Base-by-base conservation (phyloP, 2,329 filamentous ascomycete species). In the Arthrobotrys sinensis region DNA sequence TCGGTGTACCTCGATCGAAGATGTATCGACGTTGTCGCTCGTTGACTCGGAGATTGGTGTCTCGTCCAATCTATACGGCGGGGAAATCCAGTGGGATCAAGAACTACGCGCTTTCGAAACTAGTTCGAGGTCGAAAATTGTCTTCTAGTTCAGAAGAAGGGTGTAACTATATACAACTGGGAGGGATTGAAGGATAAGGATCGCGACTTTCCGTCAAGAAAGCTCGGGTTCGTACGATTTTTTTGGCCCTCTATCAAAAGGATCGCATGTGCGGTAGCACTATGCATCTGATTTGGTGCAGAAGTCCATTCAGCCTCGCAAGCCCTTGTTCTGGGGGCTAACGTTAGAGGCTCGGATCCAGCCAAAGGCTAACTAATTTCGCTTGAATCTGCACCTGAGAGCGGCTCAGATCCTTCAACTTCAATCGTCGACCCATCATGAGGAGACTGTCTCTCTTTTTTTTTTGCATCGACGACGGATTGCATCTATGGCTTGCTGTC, bases 221-320 rank as follows among this genome's bases (percentile, higher is more conserved):
- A 66, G 57, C 60, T 73, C 8, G 32, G n/a, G 16, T 55, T 34
- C 12, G 16, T 36, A 43, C 48, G 40, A 43, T 55, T 60, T 53
- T 62, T 60, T 32, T 48, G 8, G 16, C 64, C 11, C 36, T 55
- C 45, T 62, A 63, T 72, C 63, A 11, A 48, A 55, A 72, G 75
- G 63, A 78, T 78, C 67, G 75, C 70, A 67, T 62, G 63, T 66
- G 70, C 57, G 53, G 52, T 60, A 19, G 24, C 32, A 28, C 45
- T 12, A 43, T 60, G 55, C 55, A 60, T 60, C 21, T 60, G 16
- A 60, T 75, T 63, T 68, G 34, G 19, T 40, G 16, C 38, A 14
- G 16, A 10, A 57, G 34, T 24, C 52, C 62, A 63, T 69, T 78
- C 75, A 78, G 75, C 75, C 75, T 78, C 75, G 72, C 60, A 40